Evolutionary conservation across 257 asterid genomes (phyloP).

Genomic region (Solanum pennellii): DNA sequence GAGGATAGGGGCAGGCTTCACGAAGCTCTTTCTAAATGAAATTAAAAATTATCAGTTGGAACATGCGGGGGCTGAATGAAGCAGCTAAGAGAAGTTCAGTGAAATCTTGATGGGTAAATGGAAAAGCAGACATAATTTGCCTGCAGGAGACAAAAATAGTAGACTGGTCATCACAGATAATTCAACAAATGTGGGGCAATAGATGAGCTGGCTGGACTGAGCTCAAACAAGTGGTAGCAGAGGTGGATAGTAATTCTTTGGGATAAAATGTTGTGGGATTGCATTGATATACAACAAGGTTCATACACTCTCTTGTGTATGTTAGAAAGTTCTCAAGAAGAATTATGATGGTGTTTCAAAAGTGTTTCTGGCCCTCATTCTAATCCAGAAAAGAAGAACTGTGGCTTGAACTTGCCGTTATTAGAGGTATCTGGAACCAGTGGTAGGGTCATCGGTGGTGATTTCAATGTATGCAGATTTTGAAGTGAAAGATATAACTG

Average conservation of each 20-base stretch:
- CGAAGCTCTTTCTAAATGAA: not conserved
- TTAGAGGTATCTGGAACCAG: not conserved
- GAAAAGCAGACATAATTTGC: not conserved
- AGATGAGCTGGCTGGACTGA: not conserved
- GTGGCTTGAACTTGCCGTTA: not conserved
- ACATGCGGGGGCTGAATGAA: not conserved
- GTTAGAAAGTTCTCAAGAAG: not conserved
- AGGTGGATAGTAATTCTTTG: not conserved
- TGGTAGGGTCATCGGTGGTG: not conserved
- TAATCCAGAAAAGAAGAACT: not conserved
- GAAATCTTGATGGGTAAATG: not conserved
- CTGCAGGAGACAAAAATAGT: not conserved
- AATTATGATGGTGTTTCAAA: not conserved
- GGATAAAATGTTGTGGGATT: not conserved
- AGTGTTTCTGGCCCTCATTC: not conserved
- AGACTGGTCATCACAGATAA: not conserved
- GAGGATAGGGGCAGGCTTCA: not conserved
- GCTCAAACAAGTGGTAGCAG: not conserved
- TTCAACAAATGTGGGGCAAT: not conserved
- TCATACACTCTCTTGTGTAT: not conserved
- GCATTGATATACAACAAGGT: not conserved
- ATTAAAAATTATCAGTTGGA: not conserved
- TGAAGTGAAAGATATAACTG: not conserved
- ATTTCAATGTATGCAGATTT: not conserved
- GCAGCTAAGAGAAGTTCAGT: not conserved